Conservation (phyloP, 108 stramenopile species). For the Seminavis robusta region DNA sequence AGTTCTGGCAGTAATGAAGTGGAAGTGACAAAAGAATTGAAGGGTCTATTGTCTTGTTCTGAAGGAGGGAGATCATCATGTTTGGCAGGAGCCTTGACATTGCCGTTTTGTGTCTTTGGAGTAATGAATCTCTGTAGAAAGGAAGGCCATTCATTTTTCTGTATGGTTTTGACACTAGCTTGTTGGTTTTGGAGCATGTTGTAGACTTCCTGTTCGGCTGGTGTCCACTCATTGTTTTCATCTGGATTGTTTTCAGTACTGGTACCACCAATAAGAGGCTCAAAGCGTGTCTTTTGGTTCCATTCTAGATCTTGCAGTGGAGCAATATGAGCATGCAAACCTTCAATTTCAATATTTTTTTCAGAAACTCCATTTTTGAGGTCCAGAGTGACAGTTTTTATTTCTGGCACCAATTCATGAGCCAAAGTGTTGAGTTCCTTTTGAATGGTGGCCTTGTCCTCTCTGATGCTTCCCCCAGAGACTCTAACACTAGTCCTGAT, state of each 20-base stretch:
- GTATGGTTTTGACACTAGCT: conserved; percentile 40
- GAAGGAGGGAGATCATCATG: neutral
- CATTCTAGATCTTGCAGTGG: conserved; percentile 36
- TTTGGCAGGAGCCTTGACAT: neutral
- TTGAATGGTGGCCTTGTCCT: too few species aligned
- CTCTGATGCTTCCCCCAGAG: too few species aligned
- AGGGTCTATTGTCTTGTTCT: conserved; percentile 2
- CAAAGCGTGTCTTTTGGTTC: conserved; percentile 21
- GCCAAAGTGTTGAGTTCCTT: too few species aligned
- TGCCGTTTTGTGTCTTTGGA: conserved; percentile 1
- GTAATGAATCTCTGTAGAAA: conserved; percentile 39
- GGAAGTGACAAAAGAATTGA: conserved; percentile 49
- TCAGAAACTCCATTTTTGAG: too few species aligned
- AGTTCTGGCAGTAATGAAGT: conserved; percentile 34
- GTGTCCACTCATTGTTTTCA: too few species aligned
- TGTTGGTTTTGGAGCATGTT: conserved; percentile 23
- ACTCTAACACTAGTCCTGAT: too few species aligned
- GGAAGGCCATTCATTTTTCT: conserved; percentile 47
- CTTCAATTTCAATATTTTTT: too few species aligned
- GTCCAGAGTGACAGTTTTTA: too few species aligned
- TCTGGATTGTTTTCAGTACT: conserved; percentile 7
- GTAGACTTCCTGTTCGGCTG: conserved; percentile 38
- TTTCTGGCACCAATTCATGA: too few species aligned
- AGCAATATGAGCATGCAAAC: conserved; percentile 43
- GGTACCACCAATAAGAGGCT: too few species aligned